Evolutionary conservation across 2,329 filamentous ascomycete species (phyloP).

Genomic region (Blastomyces gilchristii): DNA sequence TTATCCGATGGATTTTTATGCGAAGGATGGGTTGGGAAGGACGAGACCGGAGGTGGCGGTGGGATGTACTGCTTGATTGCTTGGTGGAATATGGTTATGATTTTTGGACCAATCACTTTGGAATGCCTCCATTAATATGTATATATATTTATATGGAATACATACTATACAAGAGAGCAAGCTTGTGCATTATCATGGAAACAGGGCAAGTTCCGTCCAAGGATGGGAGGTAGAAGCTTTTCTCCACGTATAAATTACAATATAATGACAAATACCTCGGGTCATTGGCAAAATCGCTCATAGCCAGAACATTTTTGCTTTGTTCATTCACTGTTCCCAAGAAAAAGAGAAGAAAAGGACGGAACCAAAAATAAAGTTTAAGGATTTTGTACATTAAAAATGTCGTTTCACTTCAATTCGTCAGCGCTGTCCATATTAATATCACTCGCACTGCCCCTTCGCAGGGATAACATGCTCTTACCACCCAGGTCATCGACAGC

Average conservation of each 20-base stretch:
- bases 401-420: slow-evolving; percentile 5
- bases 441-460: slow-evolving; percentile 30
- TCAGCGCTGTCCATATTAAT: slow-evolving; percentile 24
- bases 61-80: neutral
- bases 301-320: neutral
- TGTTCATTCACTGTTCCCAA: neutral
- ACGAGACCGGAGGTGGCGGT: slow-evolving; percentile 44
- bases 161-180: too few relatives aligned
- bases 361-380: neutral
- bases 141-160: neutral
- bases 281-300: neutral
- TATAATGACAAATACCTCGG: neutral
- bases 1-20: slow-evolving; percentile 99
- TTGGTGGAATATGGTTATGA: neutral
- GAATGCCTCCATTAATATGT: neutral
- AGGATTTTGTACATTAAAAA: slow-evolving; percentile 1
- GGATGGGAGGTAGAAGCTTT: neutral
- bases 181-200: neutral
- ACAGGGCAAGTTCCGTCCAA: neutral
- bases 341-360: neutral
- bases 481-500: slow-evolving; percentile 26
- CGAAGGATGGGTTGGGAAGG: slow-evolving; percentile 77
- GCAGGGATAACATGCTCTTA: slow-evolving; percentile 30
- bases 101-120: neutral
- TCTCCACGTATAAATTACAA: neutral